A percentile compares a stretch with the other conserved stretches of the same genome.
Conservation (phyloP, 345 rosid genomes). For the Rubroshorea leprosula region DNA sequence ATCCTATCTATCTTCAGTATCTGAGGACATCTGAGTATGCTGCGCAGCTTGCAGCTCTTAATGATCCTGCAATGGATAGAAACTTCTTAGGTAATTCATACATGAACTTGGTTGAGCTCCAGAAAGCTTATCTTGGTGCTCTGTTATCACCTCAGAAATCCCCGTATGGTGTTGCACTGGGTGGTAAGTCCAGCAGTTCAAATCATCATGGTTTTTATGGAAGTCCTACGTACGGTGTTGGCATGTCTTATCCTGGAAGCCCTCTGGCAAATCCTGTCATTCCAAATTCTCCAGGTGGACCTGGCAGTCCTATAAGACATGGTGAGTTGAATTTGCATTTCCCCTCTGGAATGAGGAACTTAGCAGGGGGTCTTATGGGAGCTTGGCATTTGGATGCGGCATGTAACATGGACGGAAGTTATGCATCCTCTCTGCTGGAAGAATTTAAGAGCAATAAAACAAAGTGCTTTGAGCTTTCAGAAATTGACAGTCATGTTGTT, state of each 20-base stretch:
- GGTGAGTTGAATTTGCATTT: slow-evolving; percentile 23
- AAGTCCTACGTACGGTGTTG: slow-evolving; percentile 31
- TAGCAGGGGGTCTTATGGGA: slow-evolving; percentile 32
- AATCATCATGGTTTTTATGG: slow-evolving; percentile 30
- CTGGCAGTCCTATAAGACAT: slow-evolving; percentile 23
- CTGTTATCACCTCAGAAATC: slow-evolving; percentile 35
- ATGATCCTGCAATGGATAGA: slow-evolving; percentile 42
- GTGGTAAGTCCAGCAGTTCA: slow-evolving; percentile 6
- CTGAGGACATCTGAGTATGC: slow-evolving; percentile 47
- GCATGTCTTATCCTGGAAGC: slow-evolving; percentile 40
- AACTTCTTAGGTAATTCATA: slow-evolving; percentile 50
- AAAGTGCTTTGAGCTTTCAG: slow-evolving; percentile 56
- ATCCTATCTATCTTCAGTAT: slow-evolving; percentile 66
- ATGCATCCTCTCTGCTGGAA: slow-evolving; percentile 46
- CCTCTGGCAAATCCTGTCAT: slow-evolving; percentile 32
- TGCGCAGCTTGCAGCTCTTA: slow-evolving; percentile 43
- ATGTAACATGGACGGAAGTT: slow-evolving; percentile 33
- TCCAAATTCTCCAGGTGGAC: slow-evolving; percentile 25
- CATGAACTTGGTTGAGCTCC: slow-evolving; percentile 52
- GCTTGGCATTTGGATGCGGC: slow-evolving; percentile 44
- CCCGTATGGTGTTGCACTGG: slow-evolving; percentile 25
- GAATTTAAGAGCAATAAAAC: slow-evolving; percentile 60
- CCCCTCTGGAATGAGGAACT: slow-evolving; percentile 29
- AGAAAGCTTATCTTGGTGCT: slow-evolving; percentile 56
- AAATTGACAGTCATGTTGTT: slow-evolving; percentile 54